Evolutionary conservation across 495 filamentous ascomycete genomes (phyloP).

Genomic region (Saxophila tyrrhenica): DNA sequence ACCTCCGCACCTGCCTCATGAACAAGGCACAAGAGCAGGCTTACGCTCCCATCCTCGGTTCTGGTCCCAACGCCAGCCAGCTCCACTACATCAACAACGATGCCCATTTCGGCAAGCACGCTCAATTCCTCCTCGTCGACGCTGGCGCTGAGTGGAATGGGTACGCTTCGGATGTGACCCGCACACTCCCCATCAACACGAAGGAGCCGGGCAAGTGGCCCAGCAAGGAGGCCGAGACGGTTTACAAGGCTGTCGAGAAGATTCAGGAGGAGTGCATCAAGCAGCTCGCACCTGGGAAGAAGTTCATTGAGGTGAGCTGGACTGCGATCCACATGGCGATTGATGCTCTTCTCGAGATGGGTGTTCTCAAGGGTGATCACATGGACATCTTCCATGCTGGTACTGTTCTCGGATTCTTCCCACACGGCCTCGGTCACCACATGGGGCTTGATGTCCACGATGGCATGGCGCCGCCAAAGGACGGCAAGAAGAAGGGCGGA

Average conservation of each 20-base stretch:
- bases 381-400: slow-evolving; percentile 57
- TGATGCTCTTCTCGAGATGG: slow-evolving; percentile 55
- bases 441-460: slow-evolving; percentile 88
- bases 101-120: slow-evolving; percentile 45
- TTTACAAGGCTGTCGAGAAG: slow-evolving; percentile 63
- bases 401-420: slow-evolving; percentile 71
- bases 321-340: slow-evolving; percentile 64
- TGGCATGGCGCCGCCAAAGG: slow-evolving; percentile 35
- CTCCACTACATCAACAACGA: slow-evolving; percentile 82
- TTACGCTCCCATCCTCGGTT: slow-evolving; percentile 76
- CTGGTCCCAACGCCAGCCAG: slow-evolving; percentile 63
- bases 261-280: slow-evolving; percentile 76
- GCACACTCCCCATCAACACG: slow-evolving; percentile 61
- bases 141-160: slow-evolving; percentile 75
- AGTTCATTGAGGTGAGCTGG: slow-evolving; percentile 56
- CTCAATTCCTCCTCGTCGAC: slow-evolving; percentile 69
- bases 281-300: slow-evolving; percentile 50
- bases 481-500: background rate
- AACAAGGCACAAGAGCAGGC: slow-evolving; percentile 65
- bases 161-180: slow-evolving; percentile 85
- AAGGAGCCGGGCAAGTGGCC: slow-evolving; percentile 44
- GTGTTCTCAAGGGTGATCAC: slow-evolving; percentile 49
- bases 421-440: slow-evolving; percentile 83
- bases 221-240: slow-evolving; percentile 46
- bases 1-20: slow-evolving; percentile 56